These are phyloP conservation scores for Elsinoe necatrix DNA, from an alignment of 2,329 filamentous ascomycete species.

Conservation along the genomic window DNA sequence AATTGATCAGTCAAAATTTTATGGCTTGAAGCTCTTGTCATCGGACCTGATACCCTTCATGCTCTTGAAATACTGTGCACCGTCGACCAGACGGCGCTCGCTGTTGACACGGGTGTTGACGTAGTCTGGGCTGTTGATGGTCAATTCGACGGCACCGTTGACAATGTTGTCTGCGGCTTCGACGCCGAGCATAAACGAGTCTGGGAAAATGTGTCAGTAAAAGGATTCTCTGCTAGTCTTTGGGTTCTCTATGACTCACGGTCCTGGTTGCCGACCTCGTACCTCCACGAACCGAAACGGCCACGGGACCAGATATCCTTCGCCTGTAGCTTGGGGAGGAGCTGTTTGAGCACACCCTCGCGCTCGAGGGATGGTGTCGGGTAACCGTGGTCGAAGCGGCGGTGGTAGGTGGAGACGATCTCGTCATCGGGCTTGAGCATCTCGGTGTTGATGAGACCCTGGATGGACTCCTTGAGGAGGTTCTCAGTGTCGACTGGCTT, in stretches of 20 bases:
- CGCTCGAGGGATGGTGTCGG: conserved; percentile 91
- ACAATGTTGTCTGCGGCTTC: conserved; percentile 87
- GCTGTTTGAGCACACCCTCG: conserved; percentile 84
- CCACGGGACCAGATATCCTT: conserved; percentile 92
- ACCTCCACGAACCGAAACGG: conserved; percentile 95
- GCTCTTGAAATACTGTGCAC: conserved; percentile 50
- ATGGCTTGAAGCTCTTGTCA: conserved; percentile 23
- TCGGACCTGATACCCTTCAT: conserved; percentile 25
- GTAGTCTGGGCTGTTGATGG: conserved; percentile 93
- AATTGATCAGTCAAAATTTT: neutral
- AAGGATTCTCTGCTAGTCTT: neutral
- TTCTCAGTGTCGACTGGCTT: conserved; percentile 87
- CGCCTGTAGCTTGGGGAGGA: conserved; percentile 85
- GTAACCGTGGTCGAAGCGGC: conserved; percentile 96
- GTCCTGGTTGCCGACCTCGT: conserved; percentile 95
- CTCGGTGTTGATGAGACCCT: conserved; percentile 94
- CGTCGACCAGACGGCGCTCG: conserved; percentile 54
- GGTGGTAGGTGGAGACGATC: conserved; percentile 97
- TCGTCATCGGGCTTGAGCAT: conserved; percentile 88
- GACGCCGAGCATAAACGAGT: conserved; percentile 94
- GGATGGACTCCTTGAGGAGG: conserved; percentile 81
- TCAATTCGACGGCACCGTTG: conserved; percentile 82
- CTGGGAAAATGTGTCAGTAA: neutral
- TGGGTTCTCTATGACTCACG: conserved; percentile 28
- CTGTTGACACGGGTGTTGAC: conserved; percentile 70